These are phyloP conservation scores for Periglandula ipomoeae DNA, from an alignment of 2,329 filamentous ascomycete species.

Conservation along the genomic window DNA sequence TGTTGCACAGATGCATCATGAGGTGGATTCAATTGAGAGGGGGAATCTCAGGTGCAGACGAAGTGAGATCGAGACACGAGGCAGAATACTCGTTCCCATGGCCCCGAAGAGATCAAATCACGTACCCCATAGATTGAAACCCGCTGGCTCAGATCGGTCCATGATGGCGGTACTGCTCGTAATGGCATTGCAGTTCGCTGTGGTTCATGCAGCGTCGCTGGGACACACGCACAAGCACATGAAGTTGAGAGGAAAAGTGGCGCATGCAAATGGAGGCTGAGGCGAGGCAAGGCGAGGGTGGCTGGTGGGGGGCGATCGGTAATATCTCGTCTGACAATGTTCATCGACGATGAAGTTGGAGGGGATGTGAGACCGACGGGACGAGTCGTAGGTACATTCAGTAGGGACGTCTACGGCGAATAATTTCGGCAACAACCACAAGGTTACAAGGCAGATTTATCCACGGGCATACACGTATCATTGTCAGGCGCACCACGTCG, in stretches of 20 bases:
- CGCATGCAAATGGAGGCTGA: neutral
- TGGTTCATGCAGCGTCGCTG: neutral
- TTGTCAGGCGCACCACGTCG: too few relatives aligned
- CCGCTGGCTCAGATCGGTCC: constrained; percentile 23
- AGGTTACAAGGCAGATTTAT: too few relatives aligned
- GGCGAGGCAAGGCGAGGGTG: too few relatives aligned
- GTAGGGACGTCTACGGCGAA: too few relatives aligned
- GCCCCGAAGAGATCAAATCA: neutral
- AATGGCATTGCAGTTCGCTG: neutral
- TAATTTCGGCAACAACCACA: too few relatives aligned
- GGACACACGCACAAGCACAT: neutral
- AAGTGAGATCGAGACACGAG: neutral
- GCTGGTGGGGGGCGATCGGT: neutral
- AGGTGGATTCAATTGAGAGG: neutral
- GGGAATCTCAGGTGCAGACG: neutral
- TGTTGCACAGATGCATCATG: neutral
- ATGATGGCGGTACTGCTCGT: constrained; percentile 12
- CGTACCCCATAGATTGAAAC: constrained; percentile 28
- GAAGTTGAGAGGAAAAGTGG: neutral
- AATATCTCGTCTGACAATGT: neutral
- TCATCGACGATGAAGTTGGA: too few relatives aligned
- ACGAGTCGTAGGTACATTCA: too few relatives aligned
- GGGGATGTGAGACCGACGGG: too few relatives aligned
- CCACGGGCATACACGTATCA: too few relatives aligned
- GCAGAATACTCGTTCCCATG: neutral